Base-by-base conservation (phyloP, 1,139 yeast species). In the Magnusiomyces tetraspermus region DNA sequence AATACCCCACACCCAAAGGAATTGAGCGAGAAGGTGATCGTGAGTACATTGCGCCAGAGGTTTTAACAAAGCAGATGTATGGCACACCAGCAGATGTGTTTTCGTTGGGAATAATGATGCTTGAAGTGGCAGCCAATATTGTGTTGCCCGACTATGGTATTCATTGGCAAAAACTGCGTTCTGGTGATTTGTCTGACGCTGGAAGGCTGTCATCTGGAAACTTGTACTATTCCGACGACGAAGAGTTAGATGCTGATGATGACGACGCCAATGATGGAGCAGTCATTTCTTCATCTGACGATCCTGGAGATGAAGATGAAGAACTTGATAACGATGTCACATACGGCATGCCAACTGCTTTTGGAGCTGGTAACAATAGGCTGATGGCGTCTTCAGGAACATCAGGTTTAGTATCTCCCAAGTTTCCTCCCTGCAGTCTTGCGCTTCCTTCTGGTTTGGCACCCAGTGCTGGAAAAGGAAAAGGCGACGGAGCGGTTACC, bases 41-140 rank as follows among this genome's bases (percentile, higher is more conserved):
- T 49, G 96, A 92, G 67, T 92, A 92, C 68, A 92, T 92, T 69
- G 98, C 99, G 0, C 98, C 98, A 0, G 99, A 92, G 67, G 82
- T 92, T 40, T 82, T 92, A 54, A 81, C 90, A 44, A 82, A 79
- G 53, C 89, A 88, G 63, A 76, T 79, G 52, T 92, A 92, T 64
- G 90, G 89, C 50, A 89, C 86, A 60, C 90, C 92, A 56, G 97
- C 98, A 0, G 99, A 92, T 67, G 82, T 92, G 13, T 92, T 92
- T 68, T 86, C 96, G 33, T 77, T 90, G 48, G 99, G 98, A 0
- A 74, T 94, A 56, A 86, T 92, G 60, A 83, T 92, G 73, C 83
- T 92, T 50, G 99, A 92, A 68, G 85, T 89, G 61, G 98, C 98
- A 1, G 96, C 98, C 1, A 92, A 92, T 67, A 92, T 92, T 50